These are phyloP conservation scores for Termitomyces bulborhizus DNA, from an alignment of 768 basidiomycete genomes.

Conservation along the genomic window DNA sequence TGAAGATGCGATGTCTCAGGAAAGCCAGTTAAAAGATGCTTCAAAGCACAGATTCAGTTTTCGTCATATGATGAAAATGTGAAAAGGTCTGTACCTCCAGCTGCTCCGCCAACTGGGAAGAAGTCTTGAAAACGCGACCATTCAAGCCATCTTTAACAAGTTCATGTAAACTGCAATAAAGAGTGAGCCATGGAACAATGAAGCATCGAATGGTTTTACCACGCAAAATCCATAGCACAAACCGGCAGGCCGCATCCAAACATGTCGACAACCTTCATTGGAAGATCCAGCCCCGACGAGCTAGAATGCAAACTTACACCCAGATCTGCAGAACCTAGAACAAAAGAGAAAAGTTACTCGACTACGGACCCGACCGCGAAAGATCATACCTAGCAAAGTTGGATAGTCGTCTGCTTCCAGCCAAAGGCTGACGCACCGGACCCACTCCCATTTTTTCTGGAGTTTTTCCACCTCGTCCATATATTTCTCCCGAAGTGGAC, in stretches of 20 bases:
- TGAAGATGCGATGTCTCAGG: constrained; percentile 47
- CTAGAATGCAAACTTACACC: constrained; percentile 90
- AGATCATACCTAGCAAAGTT: constrained; percentile 58
- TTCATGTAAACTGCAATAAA: constrained; percentile 61
- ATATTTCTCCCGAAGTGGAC: constrained; percentile 67
- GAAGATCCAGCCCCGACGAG: constrained; percentile 86
- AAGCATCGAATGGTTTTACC: constrained; percentile 41
- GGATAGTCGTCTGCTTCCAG: constrained; percentile 90
- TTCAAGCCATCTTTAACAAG: constrained; percentile 82
- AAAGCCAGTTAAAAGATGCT: constrained; percentile 58
- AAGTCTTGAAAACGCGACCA: constrained; percentile 70
- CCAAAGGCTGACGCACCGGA: constrained; percentile 81
- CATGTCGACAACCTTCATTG: constrained; percentile 99
- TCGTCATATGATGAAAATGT: background rate
- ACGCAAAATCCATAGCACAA: constrained; percentile 80
- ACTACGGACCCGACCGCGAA: background rate
- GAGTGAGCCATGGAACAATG: background rate
- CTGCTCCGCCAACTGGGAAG: constrained; percentile 63
- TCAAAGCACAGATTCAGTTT: background rate
- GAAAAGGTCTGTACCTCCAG: constrained; percentile 47
- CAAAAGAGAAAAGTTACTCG: background rate
- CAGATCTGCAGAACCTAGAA: constrained; percentile 79
- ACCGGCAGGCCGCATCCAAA: constrained; percentile 96
- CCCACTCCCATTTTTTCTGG: constrained; percentile 69
- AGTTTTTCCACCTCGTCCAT: constrained; percentile 60